Percentiles rank a stretch among this genome's conserved stretches.
phyloP scores from a whole-genome alignment of 208 protist species.

The Angomonas ambiguus region DNA sequence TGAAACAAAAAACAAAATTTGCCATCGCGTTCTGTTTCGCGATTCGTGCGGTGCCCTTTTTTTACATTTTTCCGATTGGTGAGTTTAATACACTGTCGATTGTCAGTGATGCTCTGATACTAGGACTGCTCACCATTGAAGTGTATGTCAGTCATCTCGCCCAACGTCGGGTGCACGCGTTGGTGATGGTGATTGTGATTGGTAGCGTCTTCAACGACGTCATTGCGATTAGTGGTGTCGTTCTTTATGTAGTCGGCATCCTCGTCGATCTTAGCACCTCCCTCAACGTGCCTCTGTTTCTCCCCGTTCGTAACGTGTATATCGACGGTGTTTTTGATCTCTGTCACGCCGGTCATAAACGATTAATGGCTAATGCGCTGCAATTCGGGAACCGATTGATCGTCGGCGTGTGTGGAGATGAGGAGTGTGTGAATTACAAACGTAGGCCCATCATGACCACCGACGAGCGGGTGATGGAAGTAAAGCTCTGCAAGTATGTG shows the following conservation, averaged over 20 bases:
- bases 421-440: slow-evolving; percentile 86
- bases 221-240: slow-evolving; percentile 47
- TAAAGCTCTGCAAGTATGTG: slow-evolving; percentile 87
- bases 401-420: slow-evolving; percentile 90
- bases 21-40: slow-evolving; percentile 62
- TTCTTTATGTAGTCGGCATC: slow-evolving; percentile 80
- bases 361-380: slow-evolving; percentile 80
- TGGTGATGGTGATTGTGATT: slow-evolving; percentile 75
- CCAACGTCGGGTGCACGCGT: slow-evolving; percentile 78
- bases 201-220: slow-evolving; percentile 86
- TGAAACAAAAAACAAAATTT: slow-evolving; percentile 60
- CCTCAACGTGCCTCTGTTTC: slow-evolving; percentile 87
- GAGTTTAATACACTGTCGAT: slow-evolving; percentile 66
- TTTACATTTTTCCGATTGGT: slow-evolving; percentile 71
- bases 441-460: slow-evolving; percentile 90
- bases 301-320: slow-evolving; percentile 87
- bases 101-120: slow-evolving; percentile 81
- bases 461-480: slow-evolving; percentile 84
- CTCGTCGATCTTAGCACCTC: slow-evolving; percentile 85
- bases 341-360: slow-evolving; percentile 90
- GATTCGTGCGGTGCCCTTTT: slow-evolving; percentile 63
- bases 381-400: slow-evolving; percentile 87
- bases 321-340: slow-evolving; percentile 92
- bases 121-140: slow-evolving; percentile 81
- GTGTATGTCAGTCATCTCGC: slow-evolving; percentile 86